Conservation (phyloP, 192 early-diverging fungal genomes). For the Helicostylum pulchrum region DNA sequence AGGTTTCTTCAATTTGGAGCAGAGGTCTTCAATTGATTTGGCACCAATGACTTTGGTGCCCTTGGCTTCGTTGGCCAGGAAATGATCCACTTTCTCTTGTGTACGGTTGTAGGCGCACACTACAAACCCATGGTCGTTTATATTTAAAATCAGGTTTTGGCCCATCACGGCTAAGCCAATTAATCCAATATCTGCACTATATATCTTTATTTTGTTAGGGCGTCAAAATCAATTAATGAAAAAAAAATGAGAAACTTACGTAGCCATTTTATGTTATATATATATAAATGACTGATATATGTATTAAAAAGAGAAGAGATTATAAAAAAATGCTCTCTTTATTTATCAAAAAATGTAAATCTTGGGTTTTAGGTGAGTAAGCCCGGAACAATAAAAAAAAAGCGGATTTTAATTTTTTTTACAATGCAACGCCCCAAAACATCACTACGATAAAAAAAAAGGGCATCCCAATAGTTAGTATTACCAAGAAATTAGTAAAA, state of each 20-base stretch:
- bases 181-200: slow-evolving; percentile 94
- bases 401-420: too few species aligned
- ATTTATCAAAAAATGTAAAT: too few species aligned
- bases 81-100: slow-evolving; percentile 89
- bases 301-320: too few species aligned
- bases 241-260: background rate
- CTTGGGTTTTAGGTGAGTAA: too few species aligned
- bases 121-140: slow-evolving; percentile 94
- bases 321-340: too few species aligned
- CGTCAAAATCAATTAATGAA: background rate
- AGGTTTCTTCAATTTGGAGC: slow-evolving; percentile 89
- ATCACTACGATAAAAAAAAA: too few species aligned
- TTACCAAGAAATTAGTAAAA: too few species aligned
- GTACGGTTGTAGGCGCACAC: slow-evolving; percentile 98
- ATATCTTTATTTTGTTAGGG: background rate
- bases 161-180: slow-evolving; percentile 99
- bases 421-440: too few species aligned
- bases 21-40: slow-evolving; percentile 91
- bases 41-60: slow-evolving; percentile 93
- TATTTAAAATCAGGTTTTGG: slow-evolving; percentile 98
- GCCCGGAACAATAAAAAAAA: too few species aligned
- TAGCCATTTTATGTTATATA: background rate
- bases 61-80: slow-evolving; percentile 96
- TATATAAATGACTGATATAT: too few species aligned
- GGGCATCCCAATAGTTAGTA: too few species aligned